Base-by-base conservation (phyloP, 768 basidiomycete species). In the Lentinus brumalis region DNA sequence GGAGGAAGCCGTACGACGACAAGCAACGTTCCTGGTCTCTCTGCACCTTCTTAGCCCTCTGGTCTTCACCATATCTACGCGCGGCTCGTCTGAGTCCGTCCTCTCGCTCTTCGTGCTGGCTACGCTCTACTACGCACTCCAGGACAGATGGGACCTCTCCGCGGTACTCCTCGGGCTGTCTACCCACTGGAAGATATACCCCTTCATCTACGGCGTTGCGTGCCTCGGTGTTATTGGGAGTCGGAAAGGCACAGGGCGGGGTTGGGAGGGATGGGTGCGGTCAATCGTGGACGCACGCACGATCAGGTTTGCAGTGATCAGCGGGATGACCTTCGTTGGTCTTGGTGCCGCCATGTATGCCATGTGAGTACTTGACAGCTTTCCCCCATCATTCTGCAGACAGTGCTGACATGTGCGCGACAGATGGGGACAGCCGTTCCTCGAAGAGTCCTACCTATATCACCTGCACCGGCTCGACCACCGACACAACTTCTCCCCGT, bases 161-260 rank as follows among this genome's bases (percentile, higher is more conserved):
- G 95, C 93, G 0, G 65, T 92, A 5, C 69, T 88, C 57, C 79
- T 96, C 21, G 97, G 94, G 1, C 66, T 94, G 42, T 88, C 91
- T 62, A 87, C 94, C 0, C 95, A 98, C 68, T 96, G 94, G 92
- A 99, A 99, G 76, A 92, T 99, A 57, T 98, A 97, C 70, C 97
- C 97, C 0, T 79, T 96, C 65, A 85, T 99, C 57, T 98, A 98
- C 71, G 92, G 89, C 0, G 81, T 89, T n/a, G 83, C 86, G 40
- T 87, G 92, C 61, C 75, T 94, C 57, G 83, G 85, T 0, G 78
- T 83, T 45, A 74, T 89, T 50, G 73, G 74, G 5, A 42, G 60
- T 10, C 66, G 66, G 41, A 53, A 50, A 3, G 59, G 50, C 3
- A 74, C 74, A 15, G 51, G 60, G 3, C 58, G 46, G 18, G 55